Evolutionary conservation across 345 rosid genomes (phyloP), one percentile per base, ranked within the genome.

Genomic region (Ceriops zippeliana): DNA sequence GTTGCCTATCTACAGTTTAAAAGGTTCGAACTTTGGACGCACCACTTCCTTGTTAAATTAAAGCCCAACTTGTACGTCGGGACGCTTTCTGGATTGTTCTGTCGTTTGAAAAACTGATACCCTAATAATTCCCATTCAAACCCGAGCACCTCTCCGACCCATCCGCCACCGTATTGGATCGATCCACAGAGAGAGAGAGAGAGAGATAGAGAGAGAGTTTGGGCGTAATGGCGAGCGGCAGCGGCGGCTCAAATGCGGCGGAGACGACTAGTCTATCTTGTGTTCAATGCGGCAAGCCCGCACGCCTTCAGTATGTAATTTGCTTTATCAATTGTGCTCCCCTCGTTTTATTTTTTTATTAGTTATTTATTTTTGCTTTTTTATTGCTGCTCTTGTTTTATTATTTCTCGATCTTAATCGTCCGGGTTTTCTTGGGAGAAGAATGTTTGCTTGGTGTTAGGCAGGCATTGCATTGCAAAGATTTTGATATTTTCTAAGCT

Each of bases 211-310:
- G n/a, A 22, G n/a, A 51, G 6, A 60, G 22, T 19, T 35, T 4
- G 35, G 75, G 31, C 24, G 31, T 58, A 22, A 85, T 87, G 92
- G 81, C 88, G 19, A 83, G 84, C 31, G 84, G 84, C 27, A 85
- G 84, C 73, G 86, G 84, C 27, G 85, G 76, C 73, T 79, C 89
- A 7, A 86, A 84, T 72, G 69, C 26, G 34, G 78, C 46, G 52
- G 82, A 66, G 35, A 70, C 81, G 61, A 58, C 69, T 64, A 22
- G 75, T 56, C 70, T 85, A 7, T 79, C 80, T n/a, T 87, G 90
- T 63, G 84, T 62, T 32, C 75, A 10, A 61, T 87, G 92, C 70
- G 78, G 87, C 81, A 85, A 82, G 53, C 84, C 88, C 19, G 90
- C 90, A 6, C 67, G 30, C 67, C 90, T 87, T 62, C 90, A 84